phyloP scores from a whole-genome alignment of 2,329 filamentous ascomycete genomes.

The Incumbomyces delicatus region DNA sequence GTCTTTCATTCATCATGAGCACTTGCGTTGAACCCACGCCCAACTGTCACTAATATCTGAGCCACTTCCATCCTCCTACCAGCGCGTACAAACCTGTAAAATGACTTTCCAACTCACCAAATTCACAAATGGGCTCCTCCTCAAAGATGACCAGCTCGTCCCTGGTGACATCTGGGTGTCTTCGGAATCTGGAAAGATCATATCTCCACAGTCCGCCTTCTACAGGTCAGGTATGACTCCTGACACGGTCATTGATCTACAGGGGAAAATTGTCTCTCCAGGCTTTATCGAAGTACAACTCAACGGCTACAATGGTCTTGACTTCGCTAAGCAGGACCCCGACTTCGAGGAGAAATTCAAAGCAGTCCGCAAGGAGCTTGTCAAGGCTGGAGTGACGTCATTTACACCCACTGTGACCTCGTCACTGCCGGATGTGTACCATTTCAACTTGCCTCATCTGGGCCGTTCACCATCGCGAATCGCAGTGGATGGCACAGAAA shows the following conservation, averaged over 20 bases:
- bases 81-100: slow-evolving; percentile 19
- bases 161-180: slow-evolving; percentile 82
- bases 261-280: slow-evolving; percentile 72
- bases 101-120: slow-evolving; percentile 53
- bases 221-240: slow-evolving; percentile 44
- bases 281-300: slow-evolving; percentile 87
- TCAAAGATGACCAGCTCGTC: slow-evolving; percentile 59
- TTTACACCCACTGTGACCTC: slow-evolving; percentile 81
- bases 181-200: slow-evolving; percentile 68
- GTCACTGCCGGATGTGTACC: slow-evolving; percentile 70
- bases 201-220: slow-evolving; percentile 56
- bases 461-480: slow-evolving; percentile 51
- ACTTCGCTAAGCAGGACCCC: slow-evolving; percentile 65
- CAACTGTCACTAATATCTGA: slow-evolving; percentile 5
- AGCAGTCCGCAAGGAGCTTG: slow-evolving; percentile 60
- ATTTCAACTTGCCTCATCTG: slow-evolving; percentile 61
- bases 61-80: slow-evolving; percentile 22
- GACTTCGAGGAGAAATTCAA: slow-evolving; percentile 64
- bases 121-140: slow-evolving; percentile 76
- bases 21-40: slow-evolving; percentile 15
- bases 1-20: slow-evolving; percentile 16
- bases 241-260: slow-evolving; percentile 66
- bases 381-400: slow-evolving; percentile 74
- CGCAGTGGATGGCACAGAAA: slow-evolving; percentile 64
- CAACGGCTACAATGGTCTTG: slow-evolving; percentile 87